phyloP scores from a whole-genome alignment of 352 stramenopile species.

The Phytophthora cactorum region DNA sequence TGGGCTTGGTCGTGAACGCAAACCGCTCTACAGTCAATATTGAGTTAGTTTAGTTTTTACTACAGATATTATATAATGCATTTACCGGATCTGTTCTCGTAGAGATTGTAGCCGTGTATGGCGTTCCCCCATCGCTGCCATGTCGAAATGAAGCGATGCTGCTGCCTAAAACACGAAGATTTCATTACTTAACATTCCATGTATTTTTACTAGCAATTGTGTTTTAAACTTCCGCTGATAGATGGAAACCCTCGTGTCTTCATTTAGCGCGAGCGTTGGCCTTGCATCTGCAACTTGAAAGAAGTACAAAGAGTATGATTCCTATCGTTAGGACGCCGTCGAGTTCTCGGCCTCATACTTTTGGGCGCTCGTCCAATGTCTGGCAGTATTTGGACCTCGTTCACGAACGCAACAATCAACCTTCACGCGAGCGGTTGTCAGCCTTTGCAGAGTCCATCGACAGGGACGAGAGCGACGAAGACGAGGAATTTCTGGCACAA shows the following conservation, averaged over 20 bases:
- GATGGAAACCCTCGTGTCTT: neutral
- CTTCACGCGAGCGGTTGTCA: conserved; percentile 6
- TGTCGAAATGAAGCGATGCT: conserved; percentile 1
- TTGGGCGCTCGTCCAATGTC: conserved; percentile 73
- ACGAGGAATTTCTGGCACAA: neutral
- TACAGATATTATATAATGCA: neutral
- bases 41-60: neutral
- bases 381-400: conserved; percentile 73
- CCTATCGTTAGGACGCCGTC: conserved; percentile 8
- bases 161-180: conserved; percentile 13
- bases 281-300: neutral
- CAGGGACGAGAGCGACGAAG: conserved; percentile 21
- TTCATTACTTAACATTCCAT: neutral
- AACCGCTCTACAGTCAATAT: conserved; percentile 27
- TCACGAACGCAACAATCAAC: conserved; percentile 46
- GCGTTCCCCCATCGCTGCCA: conserved; percentile 14
- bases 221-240: conserved; percentile 14
- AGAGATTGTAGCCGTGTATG: conserved; percentile 18
- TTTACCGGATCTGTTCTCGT: conserved; percentile 41
- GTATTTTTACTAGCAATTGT: too few relatives aligned
- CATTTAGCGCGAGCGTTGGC: neutral
- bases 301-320: conserved; percentile 13
- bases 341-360: conserved; percentile 46
- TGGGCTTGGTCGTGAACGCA: conserved; percentile 47
- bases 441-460: conserved; percentile 12